Percentiles rank a stretch among this genome's conserved stretches.
phyloP scores from a whole-genome alignment of 768 basidiomycete genomes.

The Boletellus emodensis region DNA sequence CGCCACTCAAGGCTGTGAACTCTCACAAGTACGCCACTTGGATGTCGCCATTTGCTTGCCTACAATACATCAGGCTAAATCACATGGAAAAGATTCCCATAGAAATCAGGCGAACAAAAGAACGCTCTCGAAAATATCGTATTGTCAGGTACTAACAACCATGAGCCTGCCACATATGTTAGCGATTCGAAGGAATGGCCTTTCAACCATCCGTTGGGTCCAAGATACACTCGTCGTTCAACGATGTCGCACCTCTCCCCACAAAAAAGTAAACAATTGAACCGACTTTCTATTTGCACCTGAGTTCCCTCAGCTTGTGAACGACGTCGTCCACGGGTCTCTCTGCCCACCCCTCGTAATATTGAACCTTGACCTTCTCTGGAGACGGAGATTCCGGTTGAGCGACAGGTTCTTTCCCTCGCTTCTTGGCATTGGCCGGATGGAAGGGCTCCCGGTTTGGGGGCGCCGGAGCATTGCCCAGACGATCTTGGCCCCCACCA shows the following conservation, averaged over 20 bases:
- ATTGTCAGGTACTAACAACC: background rate
- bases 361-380: constrained; percentile 9
- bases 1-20: constrained; percentile 14
- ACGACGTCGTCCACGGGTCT: constrained; percentile 28
- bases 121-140: background rate
- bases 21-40: background rate
- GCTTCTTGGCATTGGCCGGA: background rate
- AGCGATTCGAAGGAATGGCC: background rate
- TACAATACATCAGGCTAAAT: background rate
- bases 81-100: background rate
- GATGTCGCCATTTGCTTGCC: background rate
- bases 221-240: background rate
- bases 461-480: background rate
- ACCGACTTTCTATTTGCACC: constrained; percentile 7
- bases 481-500: background rate
- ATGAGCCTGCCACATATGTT: background rate
- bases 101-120: background rate
- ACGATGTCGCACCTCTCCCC: background rate
- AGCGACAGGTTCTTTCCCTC: background rate
- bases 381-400: background rate
- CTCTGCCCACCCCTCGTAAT: constrained; percentile 20
- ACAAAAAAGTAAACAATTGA: background rate
- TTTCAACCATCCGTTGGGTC: background rate
- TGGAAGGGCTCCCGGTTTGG: background rate
- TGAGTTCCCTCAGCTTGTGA: constrained; percentile 27